Percentiles rank a stretch among this genome's conserved stretches.
These are phyloP conservation scores for Antrodiella citrinella DNA, from an alignment of 768 basidiomycete species.

Conservation along the genomic window DNA sequence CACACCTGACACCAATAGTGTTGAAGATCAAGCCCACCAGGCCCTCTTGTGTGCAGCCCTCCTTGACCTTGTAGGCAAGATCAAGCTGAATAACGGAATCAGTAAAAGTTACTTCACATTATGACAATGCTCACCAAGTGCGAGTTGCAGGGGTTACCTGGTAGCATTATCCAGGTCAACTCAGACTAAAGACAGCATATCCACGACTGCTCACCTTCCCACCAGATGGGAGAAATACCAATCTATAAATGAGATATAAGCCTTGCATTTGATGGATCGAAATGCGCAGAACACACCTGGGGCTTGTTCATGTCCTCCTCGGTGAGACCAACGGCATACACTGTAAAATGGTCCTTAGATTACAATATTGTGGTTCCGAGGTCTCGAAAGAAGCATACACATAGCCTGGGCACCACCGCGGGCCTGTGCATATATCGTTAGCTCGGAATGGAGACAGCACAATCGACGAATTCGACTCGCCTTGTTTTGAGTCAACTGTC, in stretches of 20 bases:
- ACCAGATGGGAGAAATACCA: conserved; percentile 86
- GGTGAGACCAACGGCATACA: conserved; percentile 70
- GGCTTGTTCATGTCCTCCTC: conserved; percentile 81
- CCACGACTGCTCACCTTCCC: conserved; percentile 62
- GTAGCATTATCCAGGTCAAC: too few species aligned
- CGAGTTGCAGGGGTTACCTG: conserved; percentile 81
- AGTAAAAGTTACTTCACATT: not conserved
- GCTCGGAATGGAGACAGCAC: too few species aligned
- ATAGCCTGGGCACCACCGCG: conserved; percentile 81
- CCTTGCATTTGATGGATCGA: not conserved
- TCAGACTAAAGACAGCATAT: too few species aligned
- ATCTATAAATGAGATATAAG: conserved; percentile 35
- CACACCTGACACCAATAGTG: conserved; percentile 75
- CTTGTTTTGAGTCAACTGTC: conserved; percentile 71
- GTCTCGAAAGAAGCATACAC: conserved; percentile 42
- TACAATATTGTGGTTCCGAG: not conserved
- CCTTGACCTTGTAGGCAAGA: conserved; percentile 70
- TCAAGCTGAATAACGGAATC: conserved; percentile 47
- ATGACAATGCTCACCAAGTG: conserved; percentile 49
- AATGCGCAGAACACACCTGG: conserved; percentile 41
- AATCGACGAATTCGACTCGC: conserved; percentile 24
- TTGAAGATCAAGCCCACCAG: conserved; percentile 80
- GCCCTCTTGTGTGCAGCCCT: conserved; percentile 74
- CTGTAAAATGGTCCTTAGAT: conserved; percentile 25
- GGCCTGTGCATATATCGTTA: conserved; percentile 24